These are phyloP conservation scores for Aspergillus tubingensis DNA, from an alignment of 2,329 filamentous ascomycete species.

Conservation along the genomic window DNA sequence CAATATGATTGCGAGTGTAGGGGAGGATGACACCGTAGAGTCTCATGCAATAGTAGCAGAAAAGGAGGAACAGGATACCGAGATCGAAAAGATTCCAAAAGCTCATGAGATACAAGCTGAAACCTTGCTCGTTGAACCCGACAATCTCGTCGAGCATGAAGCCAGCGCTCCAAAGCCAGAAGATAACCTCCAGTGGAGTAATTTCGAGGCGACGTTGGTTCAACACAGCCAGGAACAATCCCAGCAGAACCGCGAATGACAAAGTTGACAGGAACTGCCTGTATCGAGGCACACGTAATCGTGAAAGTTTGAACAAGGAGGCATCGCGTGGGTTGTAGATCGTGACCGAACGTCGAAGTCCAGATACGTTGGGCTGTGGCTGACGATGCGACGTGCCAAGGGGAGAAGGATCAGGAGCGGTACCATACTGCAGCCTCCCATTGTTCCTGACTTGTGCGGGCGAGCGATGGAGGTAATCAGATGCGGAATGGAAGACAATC, in stretches of 20 bases:
- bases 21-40: constrained; percentile 84
- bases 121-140: constrained; percentile 94
- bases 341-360: constrained; percentile 69
- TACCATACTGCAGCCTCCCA: constrained; percentile 29
- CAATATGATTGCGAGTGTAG: constrained; percentile 65
- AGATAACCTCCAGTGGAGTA: constrained; percentile 79
- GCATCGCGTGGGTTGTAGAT: constrained; percentile 89
- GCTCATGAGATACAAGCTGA: constrained; percentile 94
- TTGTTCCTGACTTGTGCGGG: constrained; percentile 41
- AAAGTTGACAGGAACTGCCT: constrained; percentile 85
- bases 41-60: constrained; percentile 86
- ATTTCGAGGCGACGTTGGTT: constrained; percentile 74
- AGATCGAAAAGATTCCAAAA: constrained; percentile 97
- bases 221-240: constrained; percentile 81
- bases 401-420: constrained; percentile 16
- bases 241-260: constrained; percentile 81
- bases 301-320: constrained; percentile 86
- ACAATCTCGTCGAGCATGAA: constrained; percentile 97
- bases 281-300: constrained; percentile 87
- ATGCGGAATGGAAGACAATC: constrained; percentile 88
- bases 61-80: constrained; percentile 80
- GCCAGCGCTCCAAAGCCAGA: constrained; percentile 97
- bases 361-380: constrained; percentile 22
- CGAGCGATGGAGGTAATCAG: constrained; percentile 76
- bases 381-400: constrained; percentile 14